These are phyloP conservation scores for Citrullus colocynthis DNA, from an alignment of 306 rosid genomes.

Conservation along the genomic window DNA sequence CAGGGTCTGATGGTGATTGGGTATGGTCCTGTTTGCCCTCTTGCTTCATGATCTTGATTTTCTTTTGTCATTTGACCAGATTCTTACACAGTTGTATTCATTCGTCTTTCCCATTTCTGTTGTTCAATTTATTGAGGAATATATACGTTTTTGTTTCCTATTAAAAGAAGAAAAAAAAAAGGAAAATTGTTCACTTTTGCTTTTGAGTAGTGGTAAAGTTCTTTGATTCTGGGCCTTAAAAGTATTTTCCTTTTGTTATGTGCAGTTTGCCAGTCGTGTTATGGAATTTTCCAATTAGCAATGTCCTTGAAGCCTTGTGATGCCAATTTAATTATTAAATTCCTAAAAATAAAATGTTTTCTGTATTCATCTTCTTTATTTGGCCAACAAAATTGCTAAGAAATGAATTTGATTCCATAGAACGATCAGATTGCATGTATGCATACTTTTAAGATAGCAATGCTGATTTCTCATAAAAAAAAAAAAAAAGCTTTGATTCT, in stretches of 20 bases:
- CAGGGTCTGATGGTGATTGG: constrained; percentile 74
- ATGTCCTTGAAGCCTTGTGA: neutral
- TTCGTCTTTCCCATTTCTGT: neutral
- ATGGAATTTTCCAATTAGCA: neutral
- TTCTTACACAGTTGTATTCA: neutral
- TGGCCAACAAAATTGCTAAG: neutral
- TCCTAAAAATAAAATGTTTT: neutral
- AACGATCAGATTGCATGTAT: neutral
- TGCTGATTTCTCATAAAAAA: neutral
- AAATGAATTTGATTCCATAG: neutral
- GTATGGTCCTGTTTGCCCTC: constrained; percentile 33
- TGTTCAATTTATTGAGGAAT: neutral
- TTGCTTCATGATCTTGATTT: constrained; percentile 5
- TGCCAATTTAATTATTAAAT: neutral
- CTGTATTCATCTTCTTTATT: neutral
- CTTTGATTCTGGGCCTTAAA: neutral
- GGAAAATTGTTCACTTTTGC: neutral
- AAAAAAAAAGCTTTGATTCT: neutral
- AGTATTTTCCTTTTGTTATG: neutral
- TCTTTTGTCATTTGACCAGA: neutral
- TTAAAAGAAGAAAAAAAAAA: neutral
- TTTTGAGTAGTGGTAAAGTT: neutral
- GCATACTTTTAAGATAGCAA: neutral
- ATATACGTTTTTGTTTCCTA: neutral
- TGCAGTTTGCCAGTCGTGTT: neutral